These are phyloP conservation scores for Euphorbia schlechtendalii DNA, from an alignment of 441 rosid species.

Conservation along the genomic window DNA sequence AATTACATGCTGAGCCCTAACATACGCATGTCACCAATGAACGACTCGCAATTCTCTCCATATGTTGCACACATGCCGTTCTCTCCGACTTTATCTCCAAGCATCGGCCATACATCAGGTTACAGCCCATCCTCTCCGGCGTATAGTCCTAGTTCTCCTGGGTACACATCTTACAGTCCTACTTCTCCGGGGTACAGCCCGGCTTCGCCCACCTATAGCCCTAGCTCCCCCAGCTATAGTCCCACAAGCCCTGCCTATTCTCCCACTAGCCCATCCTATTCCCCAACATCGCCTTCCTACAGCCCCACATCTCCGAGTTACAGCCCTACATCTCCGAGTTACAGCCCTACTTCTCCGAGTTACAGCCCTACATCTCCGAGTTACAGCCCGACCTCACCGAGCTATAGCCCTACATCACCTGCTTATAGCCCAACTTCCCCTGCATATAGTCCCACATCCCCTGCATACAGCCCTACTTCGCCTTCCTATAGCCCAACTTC, in stretches of 20 bases:
- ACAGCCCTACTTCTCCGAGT: slow-evolving; percentile 58
- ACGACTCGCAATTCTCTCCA: slow-evolving; percentile 44
- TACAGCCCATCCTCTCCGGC: slow-evolving; percentile 85
- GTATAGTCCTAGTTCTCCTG: slow-evolving; percentile 71
- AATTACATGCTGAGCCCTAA: slow-evolving; percentile 72
- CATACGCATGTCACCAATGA: slow-evolving; percentile 68
- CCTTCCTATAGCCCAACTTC: no score
- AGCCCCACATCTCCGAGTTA: slow-evolving; percentile 84
- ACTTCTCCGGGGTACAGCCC: slow-evolving; percentile 56
- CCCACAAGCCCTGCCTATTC: slow-evolving; percentile 62
- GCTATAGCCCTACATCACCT: slow-evolving; percentile 82
- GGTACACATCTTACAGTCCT: slow-evolving; percentile 51
- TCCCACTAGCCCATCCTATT: slow-evolving; percentile 52
- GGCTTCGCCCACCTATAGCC: slow-evolving; percentile 20
- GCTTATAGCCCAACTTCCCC: slow-evolving; percentile 84
- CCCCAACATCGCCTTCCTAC: slow-evolving; percentile 83
- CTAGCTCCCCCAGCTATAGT: slow-evolving; percentile 5
- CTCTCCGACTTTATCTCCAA: slow-evolving; percentile 77
- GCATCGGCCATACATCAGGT: slow-evolving; percentile 65
- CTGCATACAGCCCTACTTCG: no score
- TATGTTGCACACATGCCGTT: slow-evolving; percentile 38
- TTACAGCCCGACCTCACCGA: slow-evolving; percentile 69
- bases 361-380: slow-evolving; percentile 86
- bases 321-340: slow-evolving; percentile 75
- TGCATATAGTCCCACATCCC: no score